A percentile compares a stretch with the other conserved stretches of the same genome.
Conservation (phyloP, 2,329 filamentous ascomycete species). For the Cladosporium halotolerans region DNA sequence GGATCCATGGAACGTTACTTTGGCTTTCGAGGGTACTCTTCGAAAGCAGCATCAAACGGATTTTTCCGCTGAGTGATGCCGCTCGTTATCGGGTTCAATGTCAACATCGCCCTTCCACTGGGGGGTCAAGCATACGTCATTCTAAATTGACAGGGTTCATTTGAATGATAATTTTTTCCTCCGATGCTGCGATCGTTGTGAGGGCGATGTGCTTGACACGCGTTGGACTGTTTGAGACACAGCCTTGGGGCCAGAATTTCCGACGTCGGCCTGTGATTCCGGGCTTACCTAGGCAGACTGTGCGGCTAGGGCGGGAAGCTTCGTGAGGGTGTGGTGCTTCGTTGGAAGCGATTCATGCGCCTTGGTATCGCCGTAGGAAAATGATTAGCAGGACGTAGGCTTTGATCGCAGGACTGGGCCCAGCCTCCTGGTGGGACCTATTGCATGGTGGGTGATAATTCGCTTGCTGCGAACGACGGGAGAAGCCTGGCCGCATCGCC, state of each 20-base stretch:
- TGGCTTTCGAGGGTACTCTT: neutral
- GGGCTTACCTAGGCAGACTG: neutral
- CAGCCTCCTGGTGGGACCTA: neutral
- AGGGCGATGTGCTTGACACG: neutral
- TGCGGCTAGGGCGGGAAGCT: neutral
- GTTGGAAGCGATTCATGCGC: neutral
- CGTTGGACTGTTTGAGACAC: conserved; percentile 6
- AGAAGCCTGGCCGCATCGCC: neutral
- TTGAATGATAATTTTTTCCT: neutral
- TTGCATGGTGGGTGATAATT: neutral
- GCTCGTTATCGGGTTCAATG: neutral
- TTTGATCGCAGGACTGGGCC: neutral
- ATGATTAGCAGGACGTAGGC: neutral
- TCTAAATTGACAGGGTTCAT: neutral
- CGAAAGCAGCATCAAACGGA: neutral
- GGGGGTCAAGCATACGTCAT: neutral
- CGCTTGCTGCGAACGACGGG: neutral
- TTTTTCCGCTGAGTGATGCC: neutral
- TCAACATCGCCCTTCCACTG: neutral
- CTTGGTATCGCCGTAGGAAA: neutral
- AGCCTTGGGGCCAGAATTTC: neutral
- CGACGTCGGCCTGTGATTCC: neutral
- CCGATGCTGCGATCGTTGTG: neutral
- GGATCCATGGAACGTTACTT: neutral
- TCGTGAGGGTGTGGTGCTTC: neutral